These are phyloP conservation scores for Hanseniaspora clermontiae DNA, from an alignment of 805 yeast genomes.

Conservation along the genomic window DNA sequence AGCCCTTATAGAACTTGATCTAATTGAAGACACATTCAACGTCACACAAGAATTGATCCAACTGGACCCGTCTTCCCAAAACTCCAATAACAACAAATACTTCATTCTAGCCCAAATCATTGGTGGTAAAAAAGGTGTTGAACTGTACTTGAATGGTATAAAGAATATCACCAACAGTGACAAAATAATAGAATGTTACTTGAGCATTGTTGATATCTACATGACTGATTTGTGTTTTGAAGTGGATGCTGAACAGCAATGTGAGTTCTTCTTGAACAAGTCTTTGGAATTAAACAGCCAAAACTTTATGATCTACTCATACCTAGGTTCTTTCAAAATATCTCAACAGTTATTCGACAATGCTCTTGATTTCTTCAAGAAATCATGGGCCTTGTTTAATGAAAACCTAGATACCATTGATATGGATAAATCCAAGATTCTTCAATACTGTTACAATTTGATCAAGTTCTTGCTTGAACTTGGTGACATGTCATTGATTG, in stretches of 20 bases:
- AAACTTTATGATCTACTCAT: slow-evolving; percentile 62
- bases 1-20: slow-evolving; percentile 6
- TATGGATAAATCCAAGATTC: slow-evolving; percentile 25
- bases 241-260: slow-evolving; percentile 67
- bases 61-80: slow-evolving; percentile 51
- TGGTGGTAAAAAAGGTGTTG: slow-evolving; percentile 68
- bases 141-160: slow-evolving; percentile 50
- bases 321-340: slow-evolving; percentile 74
- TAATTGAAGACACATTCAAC: slow-evolving; percentile 30
- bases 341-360: slow-evolving; percentile 69
- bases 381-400: slow-evolving; percentile 62
- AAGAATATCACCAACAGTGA: slow-evolving; percentile 31
- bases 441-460: slow-evolving; percentile 32
- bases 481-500: slow-evolving; percentile 61
- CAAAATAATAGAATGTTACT: slow-evolving; percentile 62
- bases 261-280: slow-evolving; percentile 56
- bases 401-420: slow-evolving; percentile 35
- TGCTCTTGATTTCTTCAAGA: slow-evolving; percentile 52
- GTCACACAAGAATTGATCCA: slow-evolving; percentile 48
- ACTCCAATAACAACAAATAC: slow-evolving; percentile 65
- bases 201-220: slow-evolving; percentile 87
- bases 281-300: slow-evolving; percentile 47
- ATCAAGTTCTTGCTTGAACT: slow-evolving; percentile 34
- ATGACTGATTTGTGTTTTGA: slow-evolving; percentile 97
- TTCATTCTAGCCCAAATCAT: slow-evolving; percentile 81